phyloP scores from a whole-genome alignment of 371 early-diverging fungal genomes.

The Mortierella polycephala region DNA sequence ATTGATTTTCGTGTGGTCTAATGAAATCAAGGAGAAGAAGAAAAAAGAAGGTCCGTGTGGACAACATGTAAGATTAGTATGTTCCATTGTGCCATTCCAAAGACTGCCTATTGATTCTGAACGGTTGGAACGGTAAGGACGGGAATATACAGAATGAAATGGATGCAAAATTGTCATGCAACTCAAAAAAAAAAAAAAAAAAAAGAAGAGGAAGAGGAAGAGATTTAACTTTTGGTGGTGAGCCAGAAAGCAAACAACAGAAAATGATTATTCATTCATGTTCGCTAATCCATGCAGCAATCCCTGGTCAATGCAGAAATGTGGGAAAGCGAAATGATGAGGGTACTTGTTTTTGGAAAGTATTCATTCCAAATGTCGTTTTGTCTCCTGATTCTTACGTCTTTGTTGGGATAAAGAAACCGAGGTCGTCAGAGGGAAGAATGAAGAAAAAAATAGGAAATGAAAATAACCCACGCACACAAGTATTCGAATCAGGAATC shows the following conservation, averaged over 20 bases:
- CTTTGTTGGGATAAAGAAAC: neutral
- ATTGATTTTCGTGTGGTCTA: slow-evolving; percentile 15
- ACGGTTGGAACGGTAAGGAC: too few relatives aligned
- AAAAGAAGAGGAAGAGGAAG: too few relatives aligned
- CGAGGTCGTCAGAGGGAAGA: slow-evolving; percentile 12
- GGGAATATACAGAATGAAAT: too few relatives aligned
- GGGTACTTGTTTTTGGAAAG: neutral
- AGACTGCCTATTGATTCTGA: neutral
- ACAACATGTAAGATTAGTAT: slow-evolving; percentile 4
- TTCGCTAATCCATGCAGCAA: too few relatives aligned
- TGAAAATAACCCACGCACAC: neutral
- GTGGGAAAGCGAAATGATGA: neutral
- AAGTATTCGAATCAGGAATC: slow-evolving; percentile 22
- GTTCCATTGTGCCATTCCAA: neutral
- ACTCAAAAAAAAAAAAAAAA: too few relatives aligned
- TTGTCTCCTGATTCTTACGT: neutral
- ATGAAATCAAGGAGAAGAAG: neutral
- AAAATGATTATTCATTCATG: too few relatives aligned
- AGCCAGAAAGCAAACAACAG: too few relatives aligned
- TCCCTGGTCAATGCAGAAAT: neutral
- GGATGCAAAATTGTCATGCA: too few relatives aligned
- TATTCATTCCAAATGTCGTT: neutral
- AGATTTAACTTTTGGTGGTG: too few relatives aligned
- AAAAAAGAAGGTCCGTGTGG: neutral
- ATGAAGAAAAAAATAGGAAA: slow-evolving; percentile 5